Evolutionary conservation across 2,329 filamentous ascomycete genomes (phyloP).

Genomic region (Cladosporium austrohemisphaericum): DNA sequence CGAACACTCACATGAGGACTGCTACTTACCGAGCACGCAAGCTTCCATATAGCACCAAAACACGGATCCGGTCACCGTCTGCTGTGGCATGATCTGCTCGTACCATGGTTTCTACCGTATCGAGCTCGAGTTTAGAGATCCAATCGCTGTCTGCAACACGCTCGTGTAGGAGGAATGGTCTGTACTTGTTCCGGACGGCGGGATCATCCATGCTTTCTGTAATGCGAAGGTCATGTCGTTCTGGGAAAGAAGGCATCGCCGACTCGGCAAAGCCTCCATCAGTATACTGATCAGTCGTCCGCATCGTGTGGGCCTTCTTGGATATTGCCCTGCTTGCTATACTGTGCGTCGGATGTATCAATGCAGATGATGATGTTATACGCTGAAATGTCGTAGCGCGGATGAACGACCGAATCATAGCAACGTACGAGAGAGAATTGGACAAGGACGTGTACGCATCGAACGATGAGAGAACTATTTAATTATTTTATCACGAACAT

Average conservation of each 20-base stretch:
- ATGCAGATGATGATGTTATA: not conserved
- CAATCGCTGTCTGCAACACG: slow-evolving; percentile 47
- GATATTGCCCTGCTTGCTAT: too few relatives aligned
- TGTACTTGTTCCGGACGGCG: slow-evolving; percentile 47
- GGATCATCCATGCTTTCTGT: slow-evolving; percentile 45
- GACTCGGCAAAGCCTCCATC: too few relatives aligned
- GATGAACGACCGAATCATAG: too few relatives aligned
- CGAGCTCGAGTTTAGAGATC: slow-evolving; percentile 55
- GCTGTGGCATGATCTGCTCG: slow-evolving; percentile 41
- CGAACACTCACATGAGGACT: not conserved
- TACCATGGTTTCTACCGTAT: slow-evolving; percentile 50
- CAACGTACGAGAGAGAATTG: too few relatives aligned
- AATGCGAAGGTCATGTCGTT: slow-evolving; percentile 35
- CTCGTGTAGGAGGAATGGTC: slow-evolving; percentile 53
- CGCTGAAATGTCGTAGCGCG: not conserved
- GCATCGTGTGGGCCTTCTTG: too few relatives aligned
- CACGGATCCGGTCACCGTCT: slow-evolving; percentile 45
- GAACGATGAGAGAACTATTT: too few relatives aligned
- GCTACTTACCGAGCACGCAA: slow-evolving; percentile 38
- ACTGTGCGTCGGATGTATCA: too few relatives aligned
- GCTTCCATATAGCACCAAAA: slow-evolving; percentile 61
- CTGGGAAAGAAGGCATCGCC: too few relatives aligned
- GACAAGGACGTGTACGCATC: too few relatives aligned
- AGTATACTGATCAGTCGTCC: too few relatives aligned
- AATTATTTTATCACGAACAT: too few relatives aligned